Evolutionary conservation across 768 basidiomycete genomes (phyloP).

Genomic region (Mycena vulgaris): DNA sequence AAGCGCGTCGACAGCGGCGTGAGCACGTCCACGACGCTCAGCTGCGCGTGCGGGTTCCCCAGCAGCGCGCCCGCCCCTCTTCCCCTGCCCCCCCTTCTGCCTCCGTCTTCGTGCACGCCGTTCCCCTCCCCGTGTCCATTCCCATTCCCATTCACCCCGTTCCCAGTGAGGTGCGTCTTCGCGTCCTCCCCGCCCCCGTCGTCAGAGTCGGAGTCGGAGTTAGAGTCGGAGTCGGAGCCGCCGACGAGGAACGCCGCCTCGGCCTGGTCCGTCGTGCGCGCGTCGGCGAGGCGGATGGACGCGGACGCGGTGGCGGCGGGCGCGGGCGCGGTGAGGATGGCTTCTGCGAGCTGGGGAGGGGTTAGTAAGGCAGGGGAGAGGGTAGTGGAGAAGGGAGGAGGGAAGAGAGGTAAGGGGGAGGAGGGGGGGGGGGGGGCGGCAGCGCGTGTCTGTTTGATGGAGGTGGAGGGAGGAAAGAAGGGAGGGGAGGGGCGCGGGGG

Average conservation of each 20-base stretch:
- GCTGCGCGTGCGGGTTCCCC: constrained; percentile 62
- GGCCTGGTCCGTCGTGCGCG: constrained; percentile 53
- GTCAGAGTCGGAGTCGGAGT: constrained; percentile 10
- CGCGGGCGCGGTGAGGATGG: constrained; percentile 80
- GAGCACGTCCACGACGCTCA: constrained; percentile 62
- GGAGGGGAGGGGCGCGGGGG: not conserved
- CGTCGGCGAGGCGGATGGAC: constrained; percentile 62
- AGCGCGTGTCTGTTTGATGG: too few species aligned
- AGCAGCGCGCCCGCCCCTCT: constrained; percentile 45
- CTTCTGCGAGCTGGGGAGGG: constrained; percentile 78
- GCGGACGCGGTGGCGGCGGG: constrained; percentile 48
- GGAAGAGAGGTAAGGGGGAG: not conserved
- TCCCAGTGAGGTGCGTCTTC: too few species aligned
- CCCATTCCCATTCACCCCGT: not conserved
- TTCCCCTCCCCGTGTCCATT: not conserved
- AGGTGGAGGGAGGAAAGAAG: too few species aligned
- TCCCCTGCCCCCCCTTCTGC: constrained; percentile 2
- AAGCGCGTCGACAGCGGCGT: constrained; percentile 30
- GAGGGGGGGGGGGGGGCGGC: not conserved
- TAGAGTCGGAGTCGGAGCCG: constrained; percentile 3
- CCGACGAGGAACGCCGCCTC: constrained; percentile 48
- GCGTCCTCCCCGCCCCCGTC: constrained; percentile 1
- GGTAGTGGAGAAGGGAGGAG: not conserved
- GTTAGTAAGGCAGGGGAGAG: not conserved
- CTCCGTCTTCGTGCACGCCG: not conserved